Evolutionary conservation across 768 basidiomycete genomes (phyloP).

Genomic region (Nidularia sp.): DNA sequence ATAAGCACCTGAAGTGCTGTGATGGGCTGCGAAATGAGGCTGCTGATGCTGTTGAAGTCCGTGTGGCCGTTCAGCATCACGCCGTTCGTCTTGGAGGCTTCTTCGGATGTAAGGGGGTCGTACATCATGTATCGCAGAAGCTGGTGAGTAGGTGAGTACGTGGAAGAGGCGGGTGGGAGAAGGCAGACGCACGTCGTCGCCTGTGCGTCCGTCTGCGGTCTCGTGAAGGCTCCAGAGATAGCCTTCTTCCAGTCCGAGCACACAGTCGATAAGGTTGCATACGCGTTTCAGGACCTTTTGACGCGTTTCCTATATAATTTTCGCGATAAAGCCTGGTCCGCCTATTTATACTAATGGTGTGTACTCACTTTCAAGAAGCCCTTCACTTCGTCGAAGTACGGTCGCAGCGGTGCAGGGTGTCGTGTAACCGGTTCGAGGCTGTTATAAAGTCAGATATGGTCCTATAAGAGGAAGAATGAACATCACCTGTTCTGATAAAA

Average conservation of each 20-base stretch:
- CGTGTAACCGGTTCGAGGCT: conserved; percentile 24
- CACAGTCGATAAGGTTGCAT: conserved; percentile 21
- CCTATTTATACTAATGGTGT: too few species aligned
- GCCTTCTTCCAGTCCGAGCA: conserved; percentile 25
- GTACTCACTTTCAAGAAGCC: conserved; percentile 15
- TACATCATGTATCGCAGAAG: conserved; percentile 29
- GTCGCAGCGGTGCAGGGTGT: conserved; percentile 23
- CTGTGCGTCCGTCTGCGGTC: conserved; percentile 15
- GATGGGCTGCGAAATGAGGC: conserved; percentile 26
- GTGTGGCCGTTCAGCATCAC: conserved; percentile 32
- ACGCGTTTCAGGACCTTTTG: conserved; percentile 24
- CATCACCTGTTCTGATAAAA: conserved; percentile 21
- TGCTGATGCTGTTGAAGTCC: conserved; percentile 27
- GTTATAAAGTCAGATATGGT: background rate
- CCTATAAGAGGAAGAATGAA: background rate
- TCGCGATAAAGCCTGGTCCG: background rate
- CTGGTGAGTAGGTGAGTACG: conserved; percentile 6
- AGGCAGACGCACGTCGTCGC: conserved; percentile 19
- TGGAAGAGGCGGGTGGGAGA: background rate
- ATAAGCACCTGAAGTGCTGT: conserved; percentile 28
- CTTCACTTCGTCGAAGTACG: conserved; percentile 24
- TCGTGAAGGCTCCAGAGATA: conserved; percentile 25
- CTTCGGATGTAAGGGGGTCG: conserved; percentile 23
- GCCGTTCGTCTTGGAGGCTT: conserved; percentile 23
- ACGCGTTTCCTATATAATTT: conserved; percentile 14